phyloP scores from a whole-genome alignment of 768 basidiomycete species.

The Paxillus rubicundulus region DNA sequence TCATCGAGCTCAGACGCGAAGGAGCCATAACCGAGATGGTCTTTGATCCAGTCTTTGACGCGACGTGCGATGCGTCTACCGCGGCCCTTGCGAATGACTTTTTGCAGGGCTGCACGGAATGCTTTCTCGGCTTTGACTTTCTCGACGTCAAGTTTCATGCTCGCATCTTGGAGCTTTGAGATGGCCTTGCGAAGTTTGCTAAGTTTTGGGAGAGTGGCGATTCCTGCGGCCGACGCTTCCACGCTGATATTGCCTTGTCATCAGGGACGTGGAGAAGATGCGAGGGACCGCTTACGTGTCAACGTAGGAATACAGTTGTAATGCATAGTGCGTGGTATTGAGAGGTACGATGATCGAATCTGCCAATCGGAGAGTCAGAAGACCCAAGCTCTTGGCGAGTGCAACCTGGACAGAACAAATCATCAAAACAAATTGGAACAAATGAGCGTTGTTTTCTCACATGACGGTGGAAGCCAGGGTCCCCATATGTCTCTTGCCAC shows the following conservation, averaged over 20 bases:
- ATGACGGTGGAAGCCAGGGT: constrained; percentile 73
- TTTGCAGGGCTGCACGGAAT: constrained; percentile 46
- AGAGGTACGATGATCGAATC: constrained; percentile 68
- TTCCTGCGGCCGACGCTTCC: constrained; percentile 39
- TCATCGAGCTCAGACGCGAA: neutral
- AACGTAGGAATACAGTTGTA: constrained; percentile 63
- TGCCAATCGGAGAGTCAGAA: constrained; percentile 58
- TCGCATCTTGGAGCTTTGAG: constrained; percentile 45
- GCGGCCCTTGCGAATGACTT: constrained; percentile 2
- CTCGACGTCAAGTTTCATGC: constrained; percentile 56
- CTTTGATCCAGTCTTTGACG: constrained; percentile 29
- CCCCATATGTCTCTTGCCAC: constrained; percentile 76
- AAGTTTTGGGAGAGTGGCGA: constrained; percentile 32
- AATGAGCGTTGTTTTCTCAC: constrained; percentile 35
- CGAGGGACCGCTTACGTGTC: constrained; percentile 43
- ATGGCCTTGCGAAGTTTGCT: constrained; percentile 47
- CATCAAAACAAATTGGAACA: neutral
- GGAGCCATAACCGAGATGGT: constrained; percentile 6
- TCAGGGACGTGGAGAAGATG: constrained; percentile 21
- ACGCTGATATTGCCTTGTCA: constrained; percentile 39
- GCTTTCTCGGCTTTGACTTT: constrained; percentile 53
- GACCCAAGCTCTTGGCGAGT: constrained; percentile 64
- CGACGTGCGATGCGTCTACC: neutral
- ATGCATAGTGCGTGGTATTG: constrained; percentile 74
- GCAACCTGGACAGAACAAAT: constrained; percentile 45